Evolutionary conservation across 2,329 filamentous ascomycete genomes (phyloP).

Genomic region (Hymenoscyphus fructigenus): DNA sequence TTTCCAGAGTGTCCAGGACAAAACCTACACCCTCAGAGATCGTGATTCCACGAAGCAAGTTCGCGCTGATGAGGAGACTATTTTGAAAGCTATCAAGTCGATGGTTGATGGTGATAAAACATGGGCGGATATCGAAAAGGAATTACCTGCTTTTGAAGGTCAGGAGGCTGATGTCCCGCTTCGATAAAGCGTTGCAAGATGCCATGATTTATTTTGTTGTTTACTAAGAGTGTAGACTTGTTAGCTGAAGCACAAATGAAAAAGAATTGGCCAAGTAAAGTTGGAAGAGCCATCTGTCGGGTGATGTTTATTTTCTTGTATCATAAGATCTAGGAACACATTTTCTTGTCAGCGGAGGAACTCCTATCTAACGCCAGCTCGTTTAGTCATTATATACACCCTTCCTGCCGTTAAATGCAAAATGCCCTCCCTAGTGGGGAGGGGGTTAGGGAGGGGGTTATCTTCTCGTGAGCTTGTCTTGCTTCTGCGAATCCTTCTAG

Average conservation of each 20-base stretch:
- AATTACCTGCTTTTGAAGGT: conserved; percentile 81
- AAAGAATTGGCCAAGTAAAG: background rate
- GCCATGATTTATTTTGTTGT: background rate
- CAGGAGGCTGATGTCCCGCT: conserved; percentile 51
- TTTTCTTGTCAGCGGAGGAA: too few relatives aligned
- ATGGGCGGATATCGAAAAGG: conserved; percentile 68
- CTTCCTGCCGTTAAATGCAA: too few relatives aligned
- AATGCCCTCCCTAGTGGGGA: too few relatives aligned
- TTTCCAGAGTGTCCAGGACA: conserved; percentile 90
- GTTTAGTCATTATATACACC: too few relatives aligned
- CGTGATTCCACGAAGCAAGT: conserved; percentile 91
- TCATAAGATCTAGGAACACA: too few relatives aligned
- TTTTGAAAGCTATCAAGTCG: conserved; percentile 66
- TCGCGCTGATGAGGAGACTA: conserved; percentile 75
- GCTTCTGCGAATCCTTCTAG: too few relatives aligned
- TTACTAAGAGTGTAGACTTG: background rate
- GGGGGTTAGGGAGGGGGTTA: too few relatives aligned
- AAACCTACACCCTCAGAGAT: conserved; percentile 83
- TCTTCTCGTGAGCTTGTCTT: too few relatives aligned
- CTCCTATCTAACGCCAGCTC: too few relatives aligned
- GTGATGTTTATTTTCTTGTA: background rate
- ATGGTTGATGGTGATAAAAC: conserved; percentile 52
- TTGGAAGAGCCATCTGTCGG: background rate
- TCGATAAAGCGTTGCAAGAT: conserved; percentile 9
- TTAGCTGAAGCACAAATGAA: background rate